phyloP scores from a whole-genome alignment of 2,329 filamentous ascomycete species.

The Penicillium polonicum region DNA sequence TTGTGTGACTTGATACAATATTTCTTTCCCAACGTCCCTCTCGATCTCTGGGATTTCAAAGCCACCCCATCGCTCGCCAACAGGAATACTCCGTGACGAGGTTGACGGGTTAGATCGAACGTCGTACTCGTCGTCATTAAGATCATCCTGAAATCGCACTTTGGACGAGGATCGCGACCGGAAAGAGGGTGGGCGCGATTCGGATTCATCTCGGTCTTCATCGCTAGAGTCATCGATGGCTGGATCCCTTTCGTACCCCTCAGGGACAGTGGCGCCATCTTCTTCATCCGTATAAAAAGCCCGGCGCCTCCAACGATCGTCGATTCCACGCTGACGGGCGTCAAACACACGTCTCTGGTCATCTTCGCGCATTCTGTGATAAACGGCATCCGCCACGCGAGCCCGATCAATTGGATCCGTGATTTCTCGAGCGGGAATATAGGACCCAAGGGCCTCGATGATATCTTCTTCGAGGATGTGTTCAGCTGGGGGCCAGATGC shows the following conservation, averaged over 20 bases:
- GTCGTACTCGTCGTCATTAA: constrained; percentile 67
- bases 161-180: constrained; percentile 75
- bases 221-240: constrained; percentile 47
- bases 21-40: constrained; percentile 78
- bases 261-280: constrained; percentile 67
- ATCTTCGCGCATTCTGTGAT: constrained; percentile 41
- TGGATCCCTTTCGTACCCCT: constrained; percentile 55
- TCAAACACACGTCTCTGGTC: constrained; percentile 40
- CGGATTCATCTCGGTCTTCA: constrained; percentile 50
- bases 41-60: constrained; percentile 79
- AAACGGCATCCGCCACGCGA: constrained; percentile 40
- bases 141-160: constrained; percentile 71
- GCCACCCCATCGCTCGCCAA: constrained; percentile 69
- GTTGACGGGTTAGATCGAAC: constrained; percentile 69
- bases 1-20: constrained; percentile 87
- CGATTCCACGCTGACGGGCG: constrained; percentile 48
- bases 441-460: constrained; percentile 42
- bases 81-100: constrained; percentile 67
- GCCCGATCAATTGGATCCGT: constrained; percentile 44
- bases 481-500: constrained; percentile 42
- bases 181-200: constrained; percentile 46
- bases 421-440: constrained; percentile 44
- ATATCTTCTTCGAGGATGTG: constrained; percentile 44
- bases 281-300: constrained; percentile 84
- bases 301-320: constrained; percentile 72